phyloP scores from a whole-genome alignment of 1,139 yeast genomes.

The Diutina catenulata region DNA sequence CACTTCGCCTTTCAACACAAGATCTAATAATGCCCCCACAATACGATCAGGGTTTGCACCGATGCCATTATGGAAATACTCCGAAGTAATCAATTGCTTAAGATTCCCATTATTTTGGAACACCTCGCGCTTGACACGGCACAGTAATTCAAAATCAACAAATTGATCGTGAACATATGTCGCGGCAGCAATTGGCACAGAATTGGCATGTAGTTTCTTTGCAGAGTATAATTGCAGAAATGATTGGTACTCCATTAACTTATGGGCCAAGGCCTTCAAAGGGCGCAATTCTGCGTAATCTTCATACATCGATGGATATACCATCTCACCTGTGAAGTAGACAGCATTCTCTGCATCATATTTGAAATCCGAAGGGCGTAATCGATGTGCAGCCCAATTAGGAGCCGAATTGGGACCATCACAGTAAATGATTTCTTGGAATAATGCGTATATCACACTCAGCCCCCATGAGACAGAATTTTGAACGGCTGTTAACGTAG shows the following conservation, averaged over 20 bases:
- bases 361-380: slow-evolving; percentile 12
- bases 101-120: slow-evolving; percentile 24
- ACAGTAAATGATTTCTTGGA: slow-evolving; percentile 47
- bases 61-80: slow-evolving; percentile 42
- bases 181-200: slow-evolving; percentile 41
- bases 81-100: slow-evolving; percentile 34
- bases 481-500: slow-evolving; percentile 21
- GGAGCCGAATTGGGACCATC: slow-evolving; percentile 21
- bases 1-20: slow-evolving; percentile 28
- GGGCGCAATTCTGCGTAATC: slow-evolving; percentile 33
- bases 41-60: slow-evolving; percentile 30
- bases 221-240: slow-evolving; percentile 36
- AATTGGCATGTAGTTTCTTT: slow-evolving; percentile 14
- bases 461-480: slow-evolving; percentile 34
- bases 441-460: slow-evolving; percentile 39
- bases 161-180: slow-evolving; percentile 40
- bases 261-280: slow-evolving; percentile 28
- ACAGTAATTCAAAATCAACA: slow-evolving; percentile 37
- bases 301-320: slow-evolving; percentile 36
- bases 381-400: slow-evolving; percentile 39
- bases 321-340: slow-evolving; percentile 51
- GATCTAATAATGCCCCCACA: slow-evolving; percentile 25
- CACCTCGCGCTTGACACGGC: slow-evolving; percentile 18
- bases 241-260: slow-evolving; percentile 24
- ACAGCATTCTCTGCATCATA: slow-evolving; percentile 17